These are phyloP conservation scores for Nakazawaea siamensis DNA, from an alignment of 805 yeast species.

Conservation along the genomic window DNA sequence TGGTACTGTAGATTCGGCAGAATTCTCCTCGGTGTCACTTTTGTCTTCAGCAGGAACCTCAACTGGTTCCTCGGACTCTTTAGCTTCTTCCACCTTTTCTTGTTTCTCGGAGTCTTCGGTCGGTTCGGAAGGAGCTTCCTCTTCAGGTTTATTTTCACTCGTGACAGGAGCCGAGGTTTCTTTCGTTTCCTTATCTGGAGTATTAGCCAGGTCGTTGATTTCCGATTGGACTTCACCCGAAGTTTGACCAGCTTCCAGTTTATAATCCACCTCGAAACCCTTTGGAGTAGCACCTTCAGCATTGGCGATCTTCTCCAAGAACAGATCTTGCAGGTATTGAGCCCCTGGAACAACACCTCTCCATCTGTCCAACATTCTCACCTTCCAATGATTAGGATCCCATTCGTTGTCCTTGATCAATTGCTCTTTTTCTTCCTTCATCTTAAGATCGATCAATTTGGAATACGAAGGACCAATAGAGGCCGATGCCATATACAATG, in stretches of 20 bases:
- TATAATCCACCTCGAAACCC: constrained; percentile 2
- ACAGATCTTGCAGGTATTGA: constrained; percentile 1
- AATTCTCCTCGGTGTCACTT: background rate
- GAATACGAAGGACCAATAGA: constrained; percentile 7
- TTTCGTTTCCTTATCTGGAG: constrained; percentile 1
- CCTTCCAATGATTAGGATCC: constrained; percentile 6
- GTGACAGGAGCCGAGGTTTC: constrained; percentile 1
- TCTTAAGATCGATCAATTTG: constrained; percentile 9
- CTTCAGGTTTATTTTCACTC: background rate
- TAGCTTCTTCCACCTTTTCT: too few relatives aligned
- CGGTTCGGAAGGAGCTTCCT: background rate
- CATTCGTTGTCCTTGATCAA: constrained; percentile 2
- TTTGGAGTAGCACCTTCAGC: constrained; percentile 3
- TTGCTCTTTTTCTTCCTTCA: constrained; percentile 6
- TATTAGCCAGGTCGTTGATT: background rate
- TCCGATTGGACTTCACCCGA: constrained; percentile 1
- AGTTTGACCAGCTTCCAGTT: background rate
- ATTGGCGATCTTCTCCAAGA: constrained; percentile 3
- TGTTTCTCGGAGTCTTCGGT: background rate
- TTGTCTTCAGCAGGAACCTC: background rate
- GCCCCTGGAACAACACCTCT: background rate
- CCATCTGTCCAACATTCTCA: constrained; percentile 2
- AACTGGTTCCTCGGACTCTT: too few relatives aligned
- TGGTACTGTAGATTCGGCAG: background rate
- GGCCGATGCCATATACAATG: constrained; percentile 1